Evolutionary conservation across 1,284 basidiomycete species (phyloP).

Genomic region (Mycosarcoma maydis): DNA sequence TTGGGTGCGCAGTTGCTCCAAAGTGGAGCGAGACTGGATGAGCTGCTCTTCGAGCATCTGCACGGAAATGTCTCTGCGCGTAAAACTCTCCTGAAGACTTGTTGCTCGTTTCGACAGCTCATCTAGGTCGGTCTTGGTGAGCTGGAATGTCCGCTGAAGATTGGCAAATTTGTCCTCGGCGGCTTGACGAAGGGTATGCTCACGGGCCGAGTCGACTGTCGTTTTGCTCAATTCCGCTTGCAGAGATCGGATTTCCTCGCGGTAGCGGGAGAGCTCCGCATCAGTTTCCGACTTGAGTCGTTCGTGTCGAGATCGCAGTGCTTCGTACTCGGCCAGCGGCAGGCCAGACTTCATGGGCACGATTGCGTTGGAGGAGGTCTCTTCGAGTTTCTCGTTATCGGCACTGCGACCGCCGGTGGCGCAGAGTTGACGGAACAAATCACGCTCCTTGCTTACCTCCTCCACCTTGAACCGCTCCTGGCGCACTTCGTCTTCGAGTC

Average conservation of each 20-base stretch:
- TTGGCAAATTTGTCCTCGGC: slow-evolving; percentile 68
- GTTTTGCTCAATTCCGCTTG: slow-evolving; percentile 69
- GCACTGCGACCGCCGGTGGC: slow-evolving; percentile 48
- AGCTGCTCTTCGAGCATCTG: slow-evolving; percentile 74
- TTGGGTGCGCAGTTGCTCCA: slow-evolving; percentile 75
- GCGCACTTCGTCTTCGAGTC: slow-evolving; percentile 79
- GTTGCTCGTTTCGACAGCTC: slow-evolving; percentile 66
- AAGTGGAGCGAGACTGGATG: slow-evolving; percentile 56
- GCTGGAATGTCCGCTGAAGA: slow-evolving; percentile 60
- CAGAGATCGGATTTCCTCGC: slow-evolving; percentile 79
- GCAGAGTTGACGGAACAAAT: slow-evolving; percentile 82
- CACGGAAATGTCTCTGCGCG: slow-evolving; percentile 68
- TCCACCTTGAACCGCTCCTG: slow-evolving; percentile 77
- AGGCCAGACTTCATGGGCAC: slow-evolving; percentile 9
- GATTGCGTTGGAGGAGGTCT: background rate
- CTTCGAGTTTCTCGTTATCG: slow-evolving; percentile 15
- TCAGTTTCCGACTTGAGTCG: slow-evolving; percentile 81
- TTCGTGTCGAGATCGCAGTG: slow-evolving; percentile 70
- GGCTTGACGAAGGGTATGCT: slow-evolving; percentile 57
- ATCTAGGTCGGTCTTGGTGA: slow-evolving; percentile 64
- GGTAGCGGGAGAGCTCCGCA: slow-evolving; percentile 74
- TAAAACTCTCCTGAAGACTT: slow-evolving; percentile 60
- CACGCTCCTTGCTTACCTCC: slow-evolving; percentile 85
- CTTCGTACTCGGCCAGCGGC: slow-evolving; percentile 40
- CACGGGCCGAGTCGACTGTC: slow-evolving; percentile 70